Evolutionary conservation across 257 asterid genomes (phyloP), one percentile per base, ranked within the genome.

Genomic region (Handroanthus guayacan): DNA sequence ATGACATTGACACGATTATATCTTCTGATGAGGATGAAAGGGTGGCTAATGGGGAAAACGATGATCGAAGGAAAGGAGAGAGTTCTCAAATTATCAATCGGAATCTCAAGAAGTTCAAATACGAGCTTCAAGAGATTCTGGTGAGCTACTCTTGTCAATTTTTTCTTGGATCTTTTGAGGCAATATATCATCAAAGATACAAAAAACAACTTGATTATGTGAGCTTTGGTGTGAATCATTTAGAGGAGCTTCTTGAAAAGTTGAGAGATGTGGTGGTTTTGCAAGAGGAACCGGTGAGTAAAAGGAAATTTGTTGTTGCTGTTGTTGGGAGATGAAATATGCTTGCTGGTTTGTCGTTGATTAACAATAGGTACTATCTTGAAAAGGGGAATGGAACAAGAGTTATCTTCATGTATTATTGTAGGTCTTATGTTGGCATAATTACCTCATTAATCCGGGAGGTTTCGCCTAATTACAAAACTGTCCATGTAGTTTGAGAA

Each of bases 111-210:
- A 79, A 77, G 39, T 95, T 95, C 67, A 91, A 84, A 75, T 84
- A 86, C 36, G 97, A 95, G 86, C 97, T 95, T 61, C 93, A 91
- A 85, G 99, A 95, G 37, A 93, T 95, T 72, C 71, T 95, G 69
- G 99, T 93, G 56, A 91, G 98, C 84, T 95, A 84, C 78, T 91
- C 97, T 14, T 91, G 92, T 82, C 84, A 85, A 51, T 81, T 95
- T 62, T 80, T 84, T 72, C 82, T 95, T 5, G 89, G 89, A 75
- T 75, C 71, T 62, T 93, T 95, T 54, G 98, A 95, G 84, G 87
- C 76, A 45, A 86, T 90, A 71, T 95, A 95, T 75, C 84, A 76
- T 74, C 95, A 90, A 75, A 87, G 96, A 78, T 90, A 93, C 86
- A 93, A 95, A 88, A 83, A 92, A 63, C 80, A 81, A n/a, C 81